These are phyloP conservation scores for Chlamydomonas sp. DNA, from an alignment of 139 green algal species.

Conservation along the genomic window DNA sequence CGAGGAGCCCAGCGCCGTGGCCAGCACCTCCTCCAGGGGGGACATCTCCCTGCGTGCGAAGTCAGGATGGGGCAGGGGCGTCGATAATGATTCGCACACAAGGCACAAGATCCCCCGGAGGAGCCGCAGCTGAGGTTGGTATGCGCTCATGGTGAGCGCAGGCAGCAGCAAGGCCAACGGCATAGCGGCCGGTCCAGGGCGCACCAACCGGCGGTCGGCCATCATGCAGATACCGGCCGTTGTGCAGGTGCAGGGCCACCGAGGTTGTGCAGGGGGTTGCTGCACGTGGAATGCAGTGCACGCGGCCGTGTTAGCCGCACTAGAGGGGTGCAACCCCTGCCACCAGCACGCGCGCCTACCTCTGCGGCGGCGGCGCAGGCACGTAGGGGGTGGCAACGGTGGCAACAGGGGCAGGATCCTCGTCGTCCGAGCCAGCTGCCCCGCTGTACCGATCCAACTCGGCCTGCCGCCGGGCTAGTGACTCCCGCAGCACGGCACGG, in stretches of 20 bases:
- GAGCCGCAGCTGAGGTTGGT: neutral
- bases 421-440: conserved; percentile 7
- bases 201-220: neutral
- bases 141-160: too few species aligned
- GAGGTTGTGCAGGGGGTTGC: neutral
- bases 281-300: neutral
- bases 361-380: neutral
- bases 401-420: neutral
- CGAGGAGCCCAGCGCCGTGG: conserved; percentile 1
- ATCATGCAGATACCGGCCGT: neutral
- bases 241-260: neutral
- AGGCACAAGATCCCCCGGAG: neutral
- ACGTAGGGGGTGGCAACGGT: conserved; percentile 1
- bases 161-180: neutral
- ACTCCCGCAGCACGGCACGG: neutral
- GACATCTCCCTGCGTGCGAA: conserved; percentile 13
- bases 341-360: neutral
- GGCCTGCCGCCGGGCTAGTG: conserved; percentile 7
- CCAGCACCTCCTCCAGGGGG: conserved; percentile 16
- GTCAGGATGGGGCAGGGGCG: too few species aligned
- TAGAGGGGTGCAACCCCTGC: neutral
- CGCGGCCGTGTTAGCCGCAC: neutral
- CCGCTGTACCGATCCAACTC: conserved; percentile 1
- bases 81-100: neutral
- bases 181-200: neutral